Conservation (phyloP, 352 stramenopile genomes). For the Globisporangium cederbergense region DNA sequence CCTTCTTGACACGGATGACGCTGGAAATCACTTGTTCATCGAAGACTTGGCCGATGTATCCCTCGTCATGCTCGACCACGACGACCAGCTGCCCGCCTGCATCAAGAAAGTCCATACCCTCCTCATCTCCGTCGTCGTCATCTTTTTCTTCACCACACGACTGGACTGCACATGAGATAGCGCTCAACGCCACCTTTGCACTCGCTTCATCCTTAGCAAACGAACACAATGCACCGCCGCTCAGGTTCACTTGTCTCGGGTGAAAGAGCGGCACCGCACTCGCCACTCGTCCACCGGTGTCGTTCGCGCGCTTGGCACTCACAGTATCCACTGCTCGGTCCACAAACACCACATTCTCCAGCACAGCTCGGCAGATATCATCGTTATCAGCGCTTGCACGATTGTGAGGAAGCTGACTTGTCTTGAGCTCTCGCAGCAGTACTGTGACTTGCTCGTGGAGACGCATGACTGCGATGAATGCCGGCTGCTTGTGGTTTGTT, state of each 20-base stretch:
- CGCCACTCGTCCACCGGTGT: not conserved
- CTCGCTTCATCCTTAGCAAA: conserved; percentile 3
- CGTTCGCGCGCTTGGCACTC: conserved; percentile 1
- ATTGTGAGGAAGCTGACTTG: not conserved
- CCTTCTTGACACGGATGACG: conserved; percentile 6
- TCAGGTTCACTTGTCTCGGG: conserved; percentile 7
- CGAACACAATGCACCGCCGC: conserved; percentile 5
- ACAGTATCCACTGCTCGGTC: not conserved
- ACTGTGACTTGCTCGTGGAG: conserved; percentile 10
- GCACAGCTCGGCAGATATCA: conserved; percentile 2
- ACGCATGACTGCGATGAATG: conserved; percentile 11
- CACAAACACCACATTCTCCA: conserved; percentile 16
- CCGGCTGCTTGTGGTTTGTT: not conserved
- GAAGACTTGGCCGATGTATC: conserved; percentile 12
- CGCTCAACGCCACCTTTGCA: conserved; percentile 9
- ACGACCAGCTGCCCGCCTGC: conserved; percentile 3
- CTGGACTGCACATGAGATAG: conserved; percentile 13
- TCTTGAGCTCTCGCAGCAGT: conserved; percentile 2
- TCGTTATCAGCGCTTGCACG: not conserved
- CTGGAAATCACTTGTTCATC: not conserved
- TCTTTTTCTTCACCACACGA: not conserved
- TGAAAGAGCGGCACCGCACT: conserved; percentile 13
- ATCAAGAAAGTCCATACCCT: not conserved
- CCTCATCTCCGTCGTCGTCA: not conserved
- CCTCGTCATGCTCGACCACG: conserved; percentile 15